Conservation (phyloP, 2,329 filamentous ascomycete genomes). For the Colletotrichum aenigma region DNA sequence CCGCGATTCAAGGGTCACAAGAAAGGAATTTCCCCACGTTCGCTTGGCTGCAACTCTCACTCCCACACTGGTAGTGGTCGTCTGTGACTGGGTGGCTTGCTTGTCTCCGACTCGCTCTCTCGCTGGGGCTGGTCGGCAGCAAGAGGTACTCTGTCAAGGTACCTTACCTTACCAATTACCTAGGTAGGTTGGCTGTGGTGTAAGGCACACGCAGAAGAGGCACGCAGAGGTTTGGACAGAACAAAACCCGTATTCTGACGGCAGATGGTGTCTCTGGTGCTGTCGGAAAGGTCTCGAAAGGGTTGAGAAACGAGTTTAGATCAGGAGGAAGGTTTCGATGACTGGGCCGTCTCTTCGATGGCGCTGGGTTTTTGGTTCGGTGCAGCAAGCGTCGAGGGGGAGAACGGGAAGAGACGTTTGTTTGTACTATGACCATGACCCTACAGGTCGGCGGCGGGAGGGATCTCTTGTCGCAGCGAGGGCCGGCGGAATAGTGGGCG, state of each 20-base stretch:
- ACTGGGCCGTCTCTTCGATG: background rate
- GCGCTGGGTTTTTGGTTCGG: background rate
- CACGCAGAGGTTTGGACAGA: background rate
- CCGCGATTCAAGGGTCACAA: constrained; percentile 20
- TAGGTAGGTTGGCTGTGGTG: background rate
- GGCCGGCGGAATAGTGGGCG: constrained; percentile 13
- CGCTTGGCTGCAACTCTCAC: constrained; percentile 24
- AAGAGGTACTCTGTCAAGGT: background rate
- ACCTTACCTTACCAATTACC: background rate
- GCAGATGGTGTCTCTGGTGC: background rate
- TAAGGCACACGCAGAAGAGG: background rate
- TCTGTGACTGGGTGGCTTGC: constrained; percentile 17
- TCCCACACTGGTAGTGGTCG: background rate
- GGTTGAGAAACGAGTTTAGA: background rate
- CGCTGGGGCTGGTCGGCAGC: background rate
- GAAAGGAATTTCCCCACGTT: constrained; percentile 32
- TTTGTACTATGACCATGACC: background rate
- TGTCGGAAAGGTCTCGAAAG: background rate
- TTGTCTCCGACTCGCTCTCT: constrained; percentile 10
- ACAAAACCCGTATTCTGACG: background rate
- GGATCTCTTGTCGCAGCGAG: constrained; percentile 18
- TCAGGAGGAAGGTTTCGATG: constrained; percentile 4
- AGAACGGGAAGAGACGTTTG: background rate
- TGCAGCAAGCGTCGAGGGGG: background rate
- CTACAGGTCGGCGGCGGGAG: constrained; percentile 7